Evolutionary conservation across 345 rosid genomes (phyloP), one percentile per base, ranked within the genome.

Genomic region (Physaria fendleri): DNA sequence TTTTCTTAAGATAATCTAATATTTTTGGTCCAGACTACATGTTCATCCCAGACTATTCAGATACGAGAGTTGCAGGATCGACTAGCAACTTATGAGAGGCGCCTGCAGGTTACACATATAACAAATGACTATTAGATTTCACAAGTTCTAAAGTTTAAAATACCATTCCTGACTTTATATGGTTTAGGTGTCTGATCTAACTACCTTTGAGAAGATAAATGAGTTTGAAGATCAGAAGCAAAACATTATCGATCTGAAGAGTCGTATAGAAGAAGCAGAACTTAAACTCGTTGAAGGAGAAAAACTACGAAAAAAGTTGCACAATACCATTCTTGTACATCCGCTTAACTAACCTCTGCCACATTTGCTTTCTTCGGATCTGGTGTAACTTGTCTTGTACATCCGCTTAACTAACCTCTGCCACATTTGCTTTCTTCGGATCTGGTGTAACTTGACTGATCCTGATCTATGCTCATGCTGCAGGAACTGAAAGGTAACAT

Each of bases 401-500:
- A 55, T 61, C 34, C 35, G 4, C 61, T 42, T 23, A 52, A 33
- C 40, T 48, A 30, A 30, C 8, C 28, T 17, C 37, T 55, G 37
- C 24, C 44, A 34, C 38, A 12, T 46, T 20, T n/a, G n/a, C n/a
- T n/a, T n/a, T n/a, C n/a, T n/a, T n/a, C n/a, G n/a, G n/a, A n/a
- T n/a, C n/a, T n/a, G n/a, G n/a, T n/a, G n/a, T n/a, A n/a, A n/a
- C n/a, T n/a, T n/a, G n/a, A n/a, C n/a, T n/a, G n/a, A n/a, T n/a
- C n/a, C n/a, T n/a, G n/a, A n/a, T n/a, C n/a, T n/a, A n/a, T n/a
- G n/a, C n/a, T n/a, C n/a, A 28, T 68, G 66, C 68, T 73, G 34
- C 75, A 89, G 99, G 99, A 93, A 77, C 53, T 93, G 69, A 89
- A 93, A 66, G 99, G 99, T 32, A 93, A 93, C 71, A 93, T 93